Conservation (phyloP, 192 early-diverging fungal genomes). For the Coemansia sp. region DNA sequence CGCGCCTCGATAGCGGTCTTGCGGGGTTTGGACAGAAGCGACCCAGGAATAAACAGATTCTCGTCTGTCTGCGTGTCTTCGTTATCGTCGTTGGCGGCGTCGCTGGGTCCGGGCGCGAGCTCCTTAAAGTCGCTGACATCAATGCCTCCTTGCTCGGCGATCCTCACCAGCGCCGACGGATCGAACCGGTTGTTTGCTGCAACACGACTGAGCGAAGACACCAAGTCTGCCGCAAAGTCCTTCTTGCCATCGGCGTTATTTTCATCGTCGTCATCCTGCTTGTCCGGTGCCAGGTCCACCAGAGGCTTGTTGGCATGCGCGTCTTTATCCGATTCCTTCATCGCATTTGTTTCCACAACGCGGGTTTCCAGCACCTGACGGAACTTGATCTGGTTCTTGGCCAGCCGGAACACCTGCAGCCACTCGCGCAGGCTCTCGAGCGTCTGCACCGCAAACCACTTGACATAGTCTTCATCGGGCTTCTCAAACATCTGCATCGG, state of each 20-base stretch:
- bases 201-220: slow-evolving; percentile 31
- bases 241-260: slow-evolving; percentile 14
- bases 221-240: slow-evolving; percentile 32
- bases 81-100: slow-evolving; percentile 1
- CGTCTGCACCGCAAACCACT: slow-evolving; percentile 48
- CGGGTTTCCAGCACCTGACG: slow-evolving; percentile 45
- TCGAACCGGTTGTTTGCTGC: slow-evolving; percentile 36
- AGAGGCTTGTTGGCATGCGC: slow-evolving; percentile 33
- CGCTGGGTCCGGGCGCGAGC: slow-evolving; percentile 9
- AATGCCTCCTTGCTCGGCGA: slow-evolving; percentile 34
- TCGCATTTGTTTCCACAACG: slow-evolving; percentile 24
- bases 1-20: slow-evolving; percentile 23
- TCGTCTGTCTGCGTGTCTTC: slow-evolving; percentile 17
- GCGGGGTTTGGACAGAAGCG: slow-evolving; percentile 49
- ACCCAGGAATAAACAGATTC: slow-evolving; percentile 36
- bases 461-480: slow-evolving; percentile 79
- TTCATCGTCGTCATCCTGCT: slow-evolving; percentile 19
- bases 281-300: slow-evolving; percentile 35
- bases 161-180: slow-evolving; percentile 32
- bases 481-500: slow-evolving; percentile 79
- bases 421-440: slow-evolving; percentile 47
- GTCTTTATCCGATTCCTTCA: slow-evolving; percentile 14
- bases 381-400: slow-evolving; percentile 54
- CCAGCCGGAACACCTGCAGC: slow-evolving; percentile 41
- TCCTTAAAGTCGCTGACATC: slow-evolving; percentile 48